phyloP scores from a whole-genome alignment of 495 filamentous ascomycete genomes.

The Hypoxylon cercidicola region DNA sequence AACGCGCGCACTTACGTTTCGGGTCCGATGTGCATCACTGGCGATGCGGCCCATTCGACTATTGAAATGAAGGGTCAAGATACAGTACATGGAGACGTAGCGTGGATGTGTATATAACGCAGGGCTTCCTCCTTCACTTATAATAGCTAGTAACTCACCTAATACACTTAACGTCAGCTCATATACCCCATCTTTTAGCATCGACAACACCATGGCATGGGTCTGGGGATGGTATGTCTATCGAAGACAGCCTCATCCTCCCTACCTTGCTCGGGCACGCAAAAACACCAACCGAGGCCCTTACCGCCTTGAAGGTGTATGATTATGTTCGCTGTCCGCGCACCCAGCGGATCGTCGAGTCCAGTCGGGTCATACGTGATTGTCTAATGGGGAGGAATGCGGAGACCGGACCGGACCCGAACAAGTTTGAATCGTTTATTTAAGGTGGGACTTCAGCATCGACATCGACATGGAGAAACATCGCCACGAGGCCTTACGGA shows the following conservation, averaged over 20 bases:
- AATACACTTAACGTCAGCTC: too few relatives aligned
- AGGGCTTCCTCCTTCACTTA: too few relatives aligned
- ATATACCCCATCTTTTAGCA: too few relatives aligned
- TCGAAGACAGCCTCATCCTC: constrained; percentile 52
- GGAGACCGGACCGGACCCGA: constrained; percentile 16
- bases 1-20: constrained; percentile 28
- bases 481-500: constrained; percentile 32
- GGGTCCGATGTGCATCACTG: constrained; percentile 46
- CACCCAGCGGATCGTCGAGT: constrained; percentile 39
- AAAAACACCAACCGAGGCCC: constrained; percentile 21
- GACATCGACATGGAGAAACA: constrained; percentile 36
- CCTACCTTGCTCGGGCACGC: constrained; percentile 42
- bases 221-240: constrained; percentile 48
- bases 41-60: constrained; percentile 58
- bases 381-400: constrained; percentile 13
- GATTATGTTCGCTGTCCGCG: constrained; percentile 34
- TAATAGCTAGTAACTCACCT: too few relatives aligned
- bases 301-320: constrained; percentile 34
- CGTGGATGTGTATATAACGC: too few relatives aligned
- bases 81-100: too few relatives aligned
- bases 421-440: constrained; percentile 6
- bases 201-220: constrained; percentile 50
- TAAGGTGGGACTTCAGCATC: constrained; percentile 40
- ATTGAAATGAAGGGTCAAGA: too few relatives aligned
- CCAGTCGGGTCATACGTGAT: constrained; percentile 43